Evolutionary conservation across 1,284 basidiomycete genomes (phyloP).

Genomic region (Leccinum solheimii): DNA sequence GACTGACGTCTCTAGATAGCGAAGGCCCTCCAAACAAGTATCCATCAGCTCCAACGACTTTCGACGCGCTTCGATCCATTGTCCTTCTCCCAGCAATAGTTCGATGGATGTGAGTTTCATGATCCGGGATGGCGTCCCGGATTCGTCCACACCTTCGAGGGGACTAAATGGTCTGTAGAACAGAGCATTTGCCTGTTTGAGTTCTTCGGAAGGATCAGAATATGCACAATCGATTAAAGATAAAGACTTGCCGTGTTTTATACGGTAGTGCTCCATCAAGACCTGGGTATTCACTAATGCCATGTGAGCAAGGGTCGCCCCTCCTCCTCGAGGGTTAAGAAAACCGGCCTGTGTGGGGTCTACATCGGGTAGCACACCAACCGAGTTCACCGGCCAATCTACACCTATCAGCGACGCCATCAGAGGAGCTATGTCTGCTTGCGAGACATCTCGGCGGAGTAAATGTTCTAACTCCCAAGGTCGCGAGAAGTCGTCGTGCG

Average conservation of each 20-base stretch:
- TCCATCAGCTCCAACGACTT: constrained; percentile 57
- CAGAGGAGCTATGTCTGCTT: constrained; percentile 81
- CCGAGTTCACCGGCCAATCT: constrained; percentile 75
- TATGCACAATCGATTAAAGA: background rate
- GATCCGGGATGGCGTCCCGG: constrained; percentile 28
- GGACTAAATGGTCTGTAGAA: constrained; percentile 63
- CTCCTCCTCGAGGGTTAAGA: constrained; percentile 40
- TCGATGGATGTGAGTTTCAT: constrained; percentile 43
- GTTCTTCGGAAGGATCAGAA: constrained; percentile 42
- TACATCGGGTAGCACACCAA: constrained; percentile 71
- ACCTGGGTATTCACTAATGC: constrained; percentile 73
- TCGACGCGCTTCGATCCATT: constrained; percentile 53
- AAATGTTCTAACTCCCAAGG: constrained; percentile 62
- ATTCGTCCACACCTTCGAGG: constrained; percentile 32
- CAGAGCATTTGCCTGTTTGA: constrained; percentile 58
- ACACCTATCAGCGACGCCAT: constrained; percentile 76
- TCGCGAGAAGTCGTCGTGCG: constrained; percentile 69
- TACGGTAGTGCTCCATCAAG: constrained; percentile 76
- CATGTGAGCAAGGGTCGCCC: constrained; percentile 51
- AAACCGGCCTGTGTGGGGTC: constrained; percentile 59
- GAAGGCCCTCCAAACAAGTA: constrained; percentile 62
- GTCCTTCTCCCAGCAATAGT: constrained; percentile 41
- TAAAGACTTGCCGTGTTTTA: constrained; percentile 65
- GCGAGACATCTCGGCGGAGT: constrained; percentile 73
- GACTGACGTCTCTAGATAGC: constrained; percentile 76